Base-by-base conservation (phyloP, 169 alveolate species). In the Sarcocystis neurona region DNA sequence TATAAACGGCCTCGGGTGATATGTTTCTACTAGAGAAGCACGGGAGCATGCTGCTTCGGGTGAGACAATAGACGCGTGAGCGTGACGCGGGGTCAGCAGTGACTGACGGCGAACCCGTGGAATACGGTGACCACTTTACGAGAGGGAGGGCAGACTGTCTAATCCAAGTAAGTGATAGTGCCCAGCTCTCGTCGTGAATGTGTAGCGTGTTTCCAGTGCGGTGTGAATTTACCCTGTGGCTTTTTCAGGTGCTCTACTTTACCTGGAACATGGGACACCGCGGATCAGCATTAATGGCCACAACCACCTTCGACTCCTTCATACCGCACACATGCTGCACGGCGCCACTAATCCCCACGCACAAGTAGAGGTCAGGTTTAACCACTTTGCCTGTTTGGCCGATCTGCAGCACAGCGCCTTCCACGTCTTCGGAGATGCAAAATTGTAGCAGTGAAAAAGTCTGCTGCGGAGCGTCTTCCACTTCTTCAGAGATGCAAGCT, bases 301-400 rank as follows among this genome's bases (percentile, higher is more conserved):
- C 98, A 46, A 96, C 95, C n/a, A 94, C 96, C 87, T 96, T 96
- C 43, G 97, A 93, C 77, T 94, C 97, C 85, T 94, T 95, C 96
- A 95, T 95, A n/a, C 91, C 91, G 2, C 98, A 97, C 15, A 96
- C 79, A 87, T 96, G 98, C 88, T 96, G 95, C 90, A 94, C 95
- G 46, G 98, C 98, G 79, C 98, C 98, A 72, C 97, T 94, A 77
- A 96, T 92, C 66, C 98, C 98, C 44, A 96, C 95, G 15, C 97
- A 98, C 15, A 96, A 78, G 93, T 96, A 96, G 47, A 96, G 94
- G 66, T 96, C 94, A 8, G 98, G 98, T 1, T 98, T 98, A 41
- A 96, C 98, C 34, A 96, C 97, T 88, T 96, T 96, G 18, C 98
- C 98, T 23, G 98, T 96, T 89, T 96, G 94, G 20, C 98, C 98